Evolutionary conservation across 441 rosid genomes (phyloP).

Genomic region (Flueggea neowawraea): DNA sequence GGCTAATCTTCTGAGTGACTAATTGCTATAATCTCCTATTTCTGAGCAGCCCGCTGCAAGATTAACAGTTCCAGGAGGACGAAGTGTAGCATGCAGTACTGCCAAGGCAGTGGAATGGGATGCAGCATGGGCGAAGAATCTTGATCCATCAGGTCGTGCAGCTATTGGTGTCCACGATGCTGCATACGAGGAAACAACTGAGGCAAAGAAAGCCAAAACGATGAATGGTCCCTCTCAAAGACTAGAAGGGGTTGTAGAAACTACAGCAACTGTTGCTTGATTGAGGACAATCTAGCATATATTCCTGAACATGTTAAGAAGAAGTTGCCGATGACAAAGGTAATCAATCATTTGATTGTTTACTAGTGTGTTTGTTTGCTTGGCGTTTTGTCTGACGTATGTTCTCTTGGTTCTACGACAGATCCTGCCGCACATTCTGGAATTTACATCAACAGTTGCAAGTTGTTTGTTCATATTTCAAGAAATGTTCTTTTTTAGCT

Average conservation of each 20-base stretch:
- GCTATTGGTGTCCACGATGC: slow-evolving; percentile 92
- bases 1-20: too few relatives aligned
- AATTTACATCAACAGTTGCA: too few relatives aligned
- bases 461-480: too few relatives aligned
- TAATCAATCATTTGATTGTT: not conserved
- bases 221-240: slow-evolving; percentile 25
- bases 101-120: slow-evolving; percentile 99
- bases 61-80: slow-evolving; percentile 96
- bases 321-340: slow-evolving; percentile 8
- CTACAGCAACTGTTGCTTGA: slow-evolving; percentile 31
- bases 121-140: slow-evolving; percentile 88
- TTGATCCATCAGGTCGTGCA: slow-evolving; percentile 95
- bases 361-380: too few relatives aligned
- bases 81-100: slow-evolving; percentile 95
- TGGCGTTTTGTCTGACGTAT: too few relatives aligned
- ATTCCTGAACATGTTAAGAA: not conserved
- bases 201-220: slow-evolving; percentile 15
- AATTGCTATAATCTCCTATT: slow-evolving; percentile 3
- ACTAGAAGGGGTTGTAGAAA: slow-evolving; percentile 21
- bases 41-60: slow-evolving; percentile 82
- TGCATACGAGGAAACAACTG: slow-evolving; percentile 51
- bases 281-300: slow-evolving; percentile 1
- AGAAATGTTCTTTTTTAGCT: too few relatives aligned
- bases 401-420: too few relatives aligned
- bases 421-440: too few relatives aligned